Conservation (phyloP, 2,329 filamentous ascomycete species). For the Fusarium buharicum region DNA sequence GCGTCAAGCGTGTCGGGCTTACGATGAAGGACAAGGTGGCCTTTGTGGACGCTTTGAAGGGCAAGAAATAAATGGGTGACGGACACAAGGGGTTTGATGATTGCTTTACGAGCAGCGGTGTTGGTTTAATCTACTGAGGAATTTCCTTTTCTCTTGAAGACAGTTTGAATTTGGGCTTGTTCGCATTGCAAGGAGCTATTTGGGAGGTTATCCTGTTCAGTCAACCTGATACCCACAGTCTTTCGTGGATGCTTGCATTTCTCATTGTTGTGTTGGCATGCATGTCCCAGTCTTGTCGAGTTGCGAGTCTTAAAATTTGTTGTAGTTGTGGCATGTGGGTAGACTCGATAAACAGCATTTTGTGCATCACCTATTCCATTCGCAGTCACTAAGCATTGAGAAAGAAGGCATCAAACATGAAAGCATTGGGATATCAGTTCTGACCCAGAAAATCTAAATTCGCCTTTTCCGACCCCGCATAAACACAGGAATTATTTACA, state of each 20-base stretch:
- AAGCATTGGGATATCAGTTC: constrained; percentile 31
- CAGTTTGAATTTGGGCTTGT: constrained; percentile 21
- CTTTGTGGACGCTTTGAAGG: constrained; percentile 77
- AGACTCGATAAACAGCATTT: constrained; percentile 19
- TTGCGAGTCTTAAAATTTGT: not conserved
- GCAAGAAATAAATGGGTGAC: constrained; percentile 46
- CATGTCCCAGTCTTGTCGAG: constrained; percentile 1
- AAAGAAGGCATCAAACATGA: constrained; percentile 2
- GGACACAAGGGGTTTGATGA: not conserved
- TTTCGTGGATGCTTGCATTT: constrained; percentile 11
- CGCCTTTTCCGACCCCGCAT: constrained; percentile 45
- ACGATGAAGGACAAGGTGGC: constrained; percentile 83
- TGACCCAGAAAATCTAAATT: constrained; percentile 40
- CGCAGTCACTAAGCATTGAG: not conserved
- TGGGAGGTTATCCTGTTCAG: constrained; percentile 24
- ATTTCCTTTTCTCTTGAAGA: constrained; percentile 3
- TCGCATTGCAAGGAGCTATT: constrained; percentile 44
- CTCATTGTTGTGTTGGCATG: constrained; percentile 3
- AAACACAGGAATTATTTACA: constrained; percentile 42
- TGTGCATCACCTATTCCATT: not conserved
- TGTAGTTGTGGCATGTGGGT: constrained; percentile 20
- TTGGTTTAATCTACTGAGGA: constrained; percentile 1
- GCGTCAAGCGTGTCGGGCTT: constrained; percentile 88
- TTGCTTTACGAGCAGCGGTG: not conserved
- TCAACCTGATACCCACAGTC: constrained; percentile 25